These are phyloP conservation scores for Vanilla planifolia DNA, from an alignment of 106 monocot species.

Conservation along the genomic window DNA sequence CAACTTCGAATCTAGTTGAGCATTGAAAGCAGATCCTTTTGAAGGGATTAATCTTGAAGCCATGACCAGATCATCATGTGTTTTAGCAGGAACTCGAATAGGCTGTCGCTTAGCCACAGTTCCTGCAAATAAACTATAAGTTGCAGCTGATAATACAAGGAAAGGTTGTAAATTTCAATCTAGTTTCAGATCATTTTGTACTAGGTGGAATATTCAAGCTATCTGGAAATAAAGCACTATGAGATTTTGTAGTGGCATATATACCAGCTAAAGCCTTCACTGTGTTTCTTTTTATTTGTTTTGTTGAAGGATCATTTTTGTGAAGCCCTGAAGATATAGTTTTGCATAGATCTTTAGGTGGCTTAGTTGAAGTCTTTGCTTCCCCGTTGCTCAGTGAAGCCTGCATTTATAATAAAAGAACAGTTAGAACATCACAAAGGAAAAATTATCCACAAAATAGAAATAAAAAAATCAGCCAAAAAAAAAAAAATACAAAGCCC, in stretches of 20 bases:
- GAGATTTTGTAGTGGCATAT: neutral
- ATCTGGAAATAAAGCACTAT: neutral
- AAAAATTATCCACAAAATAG: no score
- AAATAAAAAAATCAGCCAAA: no score
- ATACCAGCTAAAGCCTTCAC: neutral
- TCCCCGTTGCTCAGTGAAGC: neutral
- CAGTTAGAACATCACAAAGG: no score
- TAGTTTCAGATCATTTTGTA: neutral
- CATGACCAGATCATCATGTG: neutral
- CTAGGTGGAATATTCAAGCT: neutral
- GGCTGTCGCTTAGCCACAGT: neutral
- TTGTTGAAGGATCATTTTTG: neutral
- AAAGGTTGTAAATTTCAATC: constrained; percentile 6
- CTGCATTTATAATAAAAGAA: no score
- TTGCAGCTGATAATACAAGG: neutral
- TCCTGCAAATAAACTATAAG: neutral
- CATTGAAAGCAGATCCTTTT: neutral
- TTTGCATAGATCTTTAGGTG: neutral
- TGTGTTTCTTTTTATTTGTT: neutral
- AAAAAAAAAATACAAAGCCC: no score
- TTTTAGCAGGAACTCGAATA: neutral
- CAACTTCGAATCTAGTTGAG: neutral
- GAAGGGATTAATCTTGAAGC: neutral
- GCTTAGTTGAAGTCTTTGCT: neutral
- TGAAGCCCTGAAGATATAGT: neutral